Percentiles rank a stretch among this genome's conserved stretches.
Evolutionary conservation across 108 stramenopile species (phyloP).

Genomic region (Schizochytrium sp.): DNA sequence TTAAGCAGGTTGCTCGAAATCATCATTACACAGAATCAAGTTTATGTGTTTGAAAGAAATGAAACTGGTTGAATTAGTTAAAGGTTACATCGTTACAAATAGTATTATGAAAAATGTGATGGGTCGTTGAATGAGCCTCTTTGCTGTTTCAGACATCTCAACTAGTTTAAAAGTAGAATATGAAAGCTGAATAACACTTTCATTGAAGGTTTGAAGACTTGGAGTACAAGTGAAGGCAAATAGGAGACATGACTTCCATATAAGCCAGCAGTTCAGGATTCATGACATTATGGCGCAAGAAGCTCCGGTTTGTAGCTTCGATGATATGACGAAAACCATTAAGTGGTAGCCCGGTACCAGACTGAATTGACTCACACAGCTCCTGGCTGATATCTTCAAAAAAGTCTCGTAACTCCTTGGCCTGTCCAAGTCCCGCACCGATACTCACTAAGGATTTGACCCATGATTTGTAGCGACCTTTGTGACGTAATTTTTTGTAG

Average conservation of each 20-base stretch:
- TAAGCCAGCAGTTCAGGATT: background rate
- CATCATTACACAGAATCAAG: too few species aligned
- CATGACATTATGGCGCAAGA: background rate
- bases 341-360: background rate
- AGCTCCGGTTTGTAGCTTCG: background rate
- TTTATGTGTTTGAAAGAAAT: too few species aligned
- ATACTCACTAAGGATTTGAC: conserved; percentile 45
- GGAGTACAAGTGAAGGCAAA: conserved; percentile 5
- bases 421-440: conserved; percentile 46
- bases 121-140: too few species aligned
- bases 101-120: too few species aligned
- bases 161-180: too few species aligned
- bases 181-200: too few species aligned
- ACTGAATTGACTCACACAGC: conserved; percentile 43
- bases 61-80: too few species aligned
- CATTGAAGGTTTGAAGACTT: background rate
- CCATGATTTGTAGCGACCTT: conserved; percentile 23
- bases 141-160: too few species aligned
- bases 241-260: conserved; percentile 32
- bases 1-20: too few species aligned
- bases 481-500: background rate
- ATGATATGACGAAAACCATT: background rate
- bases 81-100: too few species aligned
- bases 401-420: conserved; percentile 48
- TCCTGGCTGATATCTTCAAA: conserved; percentile 48